Conservation (phyloP, 768 basidiomycete genomes). For the Boletus sp. region DNA sequence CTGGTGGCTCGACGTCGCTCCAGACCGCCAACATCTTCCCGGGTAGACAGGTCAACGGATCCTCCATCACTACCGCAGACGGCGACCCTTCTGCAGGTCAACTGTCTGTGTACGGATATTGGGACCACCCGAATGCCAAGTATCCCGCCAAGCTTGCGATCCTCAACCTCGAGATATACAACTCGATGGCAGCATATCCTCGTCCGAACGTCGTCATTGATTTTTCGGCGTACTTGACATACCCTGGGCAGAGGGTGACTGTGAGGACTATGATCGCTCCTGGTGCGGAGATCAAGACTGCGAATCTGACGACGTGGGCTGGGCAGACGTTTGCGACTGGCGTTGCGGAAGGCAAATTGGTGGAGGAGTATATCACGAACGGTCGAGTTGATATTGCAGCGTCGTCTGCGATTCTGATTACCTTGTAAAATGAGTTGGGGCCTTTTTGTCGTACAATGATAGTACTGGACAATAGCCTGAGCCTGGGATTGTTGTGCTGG, state of each 20-base stretch:
- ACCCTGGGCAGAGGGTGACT: conserved; percentile 28
- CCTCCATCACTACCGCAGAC: conserved; percentile 49
- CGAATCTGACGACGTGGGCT: conserved; percentile 48
- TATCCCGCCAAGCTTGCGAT: conserved; percentile 48
- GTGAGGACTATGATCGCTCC: conserved; percentile 46
- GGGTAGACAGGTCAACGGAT: conserved; percentile 50
- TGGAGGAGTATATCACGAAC: conserved; percentile 39
- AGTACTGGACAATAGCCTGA: too few relatives aligned
- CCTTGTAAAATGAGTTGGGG: conserved; percentile 2
- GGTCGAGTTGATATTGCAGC: conserved; percentile 36
- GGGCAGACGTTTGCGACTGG: conserved; percentile 47
- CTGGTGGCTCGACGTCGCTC: conserved; percentile 43
- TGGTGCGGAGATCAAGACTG: conserved; percentile 46
- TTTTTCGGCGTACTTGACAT: conserved; percentile 40
- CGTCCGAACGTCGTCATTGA: conserved; percentile 47
- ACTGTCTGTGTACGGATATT: conserved; percentile 51
- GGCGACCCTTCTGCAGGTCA: conserved; percentile 49
- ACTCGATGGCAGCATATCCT: conserved; percentile 41
- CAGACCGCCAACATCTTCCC: conserved; percentile 51
- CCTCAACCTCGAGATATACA: conserved; percentile 51
- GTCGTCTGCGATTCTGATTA: conserved; percentile 39
- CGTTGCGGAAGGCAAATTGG: conserved; percentile 35
- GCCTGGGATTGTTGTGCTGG: too few relatives aligned
- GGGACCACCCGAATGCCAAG: conserved; percentile 34
- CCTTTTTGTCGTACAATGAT: too few relatives aligned